Evolutionary conservation across 352 stramenopile genomes (phyloP).

Genomic region (Phytophthora pinifolia): DNA sequence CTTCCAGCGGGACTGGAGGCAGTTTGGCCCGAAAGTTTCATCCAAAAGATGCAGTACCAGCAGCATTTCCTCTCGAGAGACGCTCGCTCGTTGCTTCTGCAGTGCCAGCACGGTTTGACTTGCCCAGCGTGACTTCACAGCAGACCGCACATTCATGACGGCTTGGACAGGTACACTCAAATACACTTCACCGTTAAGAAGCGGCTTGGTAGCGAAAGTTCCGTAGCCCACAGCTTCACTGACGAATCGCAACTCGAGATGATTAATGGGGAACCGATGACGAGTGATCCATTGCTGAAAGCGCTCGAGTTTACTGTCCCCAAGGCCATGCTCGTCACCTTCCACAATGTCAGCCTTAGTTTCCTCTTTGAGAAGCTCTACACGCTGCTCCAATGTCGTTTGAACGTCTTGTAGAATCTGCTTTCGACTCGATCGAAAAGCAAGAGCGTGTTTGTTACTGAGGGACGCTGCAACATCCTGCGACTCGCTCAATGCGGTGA

Average conservation of each 20-base stretch:
- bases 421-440: slow-evolving; percentile 59
- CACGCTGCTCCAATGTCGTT: slow-evolving; percentile 11
- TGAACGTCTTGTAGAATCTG: slow-evolving; percentile 40
- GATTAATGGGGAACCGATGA: slow-evolving; percentile 44
- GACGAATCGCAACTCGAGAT: slow-evolving; percentile 59
- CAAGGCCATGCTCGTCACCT: background rate
- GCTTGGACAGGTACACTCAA: slow-evolving; percentile 64
- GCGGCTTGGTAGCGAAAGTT: slow-evolving; percentile 53
- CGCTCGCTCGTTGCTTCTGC: slow-evolving; percentile 25
- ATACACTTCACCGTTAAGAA: slow-evolving; percentile 71
- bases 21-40: slow-evolving; percentile 67
- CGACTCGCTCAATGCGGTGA: background rate
- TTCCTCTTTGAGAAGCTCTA: slow-evolving; percentile 1
- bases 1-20: slow-evolving; percentile 54
- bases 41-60: slow-evolving; percentile 83
- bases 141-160: slow-evolving; percentile 75
- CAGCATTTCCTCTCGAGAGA: slow-evolving; percentile 35
- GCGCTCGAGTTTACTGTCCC: slow-evolving; percentile 16
- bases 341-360: background rate
- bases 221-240: slow-evolving; percentile 59
- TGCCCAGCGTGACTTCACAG: slow-evolving; percentile 48
- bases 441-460: slow-evolving; percentile 27
- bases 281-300: slow-evolving; percentile 54
- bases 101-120: slow-evolving; percentile 26
- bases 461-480: background rate